Percentiles rank a stretch among this genome's conserved stretches.
phyloP scores from a whole-genome alignment of 2,329 filamentous ascomycete genomes.

The Microsporum canis region DNA sequence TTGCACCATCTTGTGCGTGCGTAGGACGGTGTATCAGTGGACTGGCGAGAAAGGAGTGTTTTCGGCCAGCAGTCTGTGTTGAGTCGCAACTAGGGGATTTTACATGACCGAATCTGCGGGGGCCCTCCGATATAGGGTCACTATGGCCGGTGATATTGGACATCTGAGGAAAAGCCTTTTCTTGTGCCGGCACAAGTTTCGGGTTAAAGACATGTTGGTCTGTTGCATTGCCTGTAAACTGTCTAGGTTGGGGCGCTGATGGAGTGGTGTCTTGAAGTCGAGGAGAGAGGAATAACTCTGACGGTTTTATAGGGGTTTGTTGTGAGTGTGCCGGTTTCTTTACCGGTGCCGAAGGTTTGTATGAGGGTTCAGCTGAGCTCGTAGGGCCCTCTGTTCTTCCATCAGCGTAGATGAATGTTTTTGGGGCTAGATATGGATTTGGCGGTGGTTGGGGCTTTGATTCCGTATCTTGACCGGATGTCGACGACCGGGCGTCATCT shows the following conservation, averaged over 20 bases:
- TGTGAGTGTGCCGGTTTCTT: background rate
- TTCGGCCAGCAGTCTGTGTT: conserved; percentile 9
- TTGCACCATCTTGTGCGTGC: background rate
- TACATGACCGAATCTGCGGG: conserved; percentile 8
- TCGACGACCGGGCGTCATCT: conserved; percentile 54
- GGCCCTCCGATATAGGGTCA: background rate
- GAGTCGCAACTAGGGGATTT: conserved; percentile 16
- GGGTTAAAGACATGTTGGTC: conserved; percentile 18
- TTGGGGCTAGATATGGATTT: conserved; percentile 17
- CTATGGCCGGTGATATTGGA: background rate
- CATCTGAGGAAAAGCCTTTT: background rate
- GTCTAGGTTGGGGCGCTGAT: conserved; percentile 23
- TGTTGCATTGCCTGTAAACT: conserved; percentile 19
- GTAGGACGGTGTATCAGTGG: conserved; percentile 3
- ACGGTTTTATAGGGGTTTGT: conserved; percentile 5
- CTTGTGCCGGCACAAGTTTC: conserved; percentile 9
- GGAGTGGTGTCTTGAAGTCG: conserved; percentile 11
- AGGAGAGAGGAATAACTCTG: conserved; percentile 7
- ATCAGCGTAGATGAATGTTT: conserved; percentile 30
- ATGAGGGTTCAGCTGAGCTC: background rate
- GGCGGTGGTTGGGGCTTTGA: conserved; percentile 15
- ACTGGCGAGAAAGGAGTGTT: conserved; percentile 6
- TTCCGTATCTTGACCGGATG: conserved; percentile 25
- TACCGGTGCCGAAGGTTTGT: background rate
- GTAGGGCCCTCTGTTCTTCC: conserved; percentile 20